Conservation (phyloP, 441 rosid genomes). For the Gossypium trilobum region DNA sequence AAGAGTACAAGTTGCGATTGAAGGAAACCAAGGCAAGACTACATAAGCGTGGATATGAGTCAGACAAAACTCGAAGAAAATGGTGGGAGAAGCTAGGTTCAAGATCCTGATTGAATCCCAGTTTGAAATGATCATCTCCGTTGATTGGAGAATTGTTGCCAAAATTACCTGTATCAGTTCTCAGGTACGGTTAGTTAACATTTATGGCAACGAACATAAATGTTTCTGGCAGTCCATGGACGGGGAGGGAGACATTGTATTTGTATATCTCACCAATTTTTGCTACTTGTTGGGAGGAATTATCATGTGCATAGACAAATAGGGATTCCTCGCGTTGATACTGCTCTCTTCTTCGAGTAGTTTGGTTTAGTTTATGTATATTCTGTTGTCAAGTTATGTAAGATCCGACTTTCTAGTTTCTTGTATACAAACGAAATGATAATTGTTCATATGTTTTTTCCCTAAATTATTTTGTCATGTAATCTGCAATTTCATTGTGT, state of each 20-base stretch:
- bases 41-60: conserved; percentile 44
- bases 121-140: background rate
- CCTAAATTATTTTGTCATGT: background rate
- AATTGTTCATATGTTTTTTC: conserved; percentile 26
- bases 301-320: conserved; percentile 27
- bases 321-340: conserved; percentile 14
- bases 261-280: conserved; percentile 24
- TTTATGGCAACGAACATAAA: conserved; percentile 7
- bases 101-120: conserved; percentile 11
- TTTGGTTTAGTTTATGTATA: conserved; percentile 25
- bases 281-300: conserved; percentile 21
- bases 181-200: background rate
- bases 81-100: conserved; percentile 71
- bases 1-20: conserved; percentile 67
- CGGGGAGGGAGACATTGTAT: conserved; percentile 12
- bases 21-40: conserved; percentile 61
- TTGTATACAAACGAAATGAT: conserved; percentile 17
- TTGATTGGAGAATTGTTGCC: conserved; percentile 3
- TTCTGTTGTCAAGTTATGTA: conserved; percentile 19
- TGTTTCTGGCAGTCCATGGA: conserved; percentile 10
- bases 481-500: background rate
- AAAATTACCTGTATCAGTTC: conserved; percentile 11
- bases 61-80: conserved; percentile 47
- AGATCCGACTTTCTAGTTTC: conserved; percentile 17
- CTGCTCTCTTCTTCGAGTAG: conserved; percentile 9